A percentile compares a stretch with the other conserved stretches of the same genome.
These are phyloP conservation scores for Sporisorium reilianum DNA, from an alignment of 1,284 basidiomycete species.

Conservation along the genomic window DNA sequence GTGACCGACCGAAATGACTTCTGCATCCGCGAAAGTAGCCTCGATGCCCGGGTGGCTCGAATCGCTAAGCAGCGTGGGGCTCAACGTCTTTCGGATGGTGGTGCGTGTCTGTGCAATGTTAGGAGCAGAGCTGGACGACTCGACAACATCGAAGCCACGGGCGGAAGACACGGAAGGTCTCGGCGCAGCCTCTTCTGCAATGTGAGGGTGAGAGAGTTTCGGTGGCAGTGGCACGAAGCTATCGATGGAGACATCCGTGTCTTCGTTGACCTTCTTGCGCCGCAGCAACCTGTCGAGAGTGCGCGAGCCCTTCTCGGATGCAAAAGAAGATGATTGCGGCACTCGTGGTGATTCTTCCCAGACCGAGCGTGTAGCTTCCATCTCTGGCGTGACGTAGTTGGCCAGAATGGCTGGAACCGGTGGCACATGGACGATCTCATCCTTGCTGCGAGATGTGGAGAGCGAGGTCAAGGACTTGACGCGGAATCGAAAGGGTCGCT, in stretches of 20 bases:
- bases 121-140: constrained; percentile 1
- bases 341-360: constrained; percentile 33
- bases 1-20: constrained; percentile 1
- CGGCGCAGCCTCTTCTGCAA: constrained; percentile 22
- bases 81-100: constrained; percentile 47
- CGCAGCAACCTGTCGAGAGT: constrained; percentile 27
- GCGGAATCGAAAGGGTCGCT: constrained; percentile 22
- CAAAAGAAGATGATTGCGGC: constrained; percentile 18
- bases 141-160: constrained; percentile 22
- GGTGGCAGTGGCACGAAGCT: constrained; percentile 21
- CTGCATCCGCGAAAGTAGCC: not conserved
- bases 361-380: constrained; percentile 14
- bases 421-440: constrained; percentile 8
- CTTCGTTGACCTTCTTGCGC: constrained; percentile 24
- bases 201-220: constrained; percentile 22
- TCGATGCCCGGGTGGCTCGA: constrained; percentile 17
- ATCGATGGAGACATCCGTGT: constrained; percentile 16
- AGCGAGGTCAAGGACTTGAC: constrained; percentile 42
- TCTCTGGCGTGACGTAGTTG: constrained; percentile 14
- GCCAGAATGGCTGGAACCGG: constrained; percentile 27
- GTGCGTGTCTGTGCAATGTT: constrained; percentile 20
- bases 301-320: constrained; percentile 23
- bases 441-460: constrained; percentile 29
- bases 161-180: constrained; percentile 40
- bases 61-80: constrained; percentile 41